Conservation (phyloP, 2,329 filamentous ascomycete species). For the Lomentospora prolificans region DNA sequence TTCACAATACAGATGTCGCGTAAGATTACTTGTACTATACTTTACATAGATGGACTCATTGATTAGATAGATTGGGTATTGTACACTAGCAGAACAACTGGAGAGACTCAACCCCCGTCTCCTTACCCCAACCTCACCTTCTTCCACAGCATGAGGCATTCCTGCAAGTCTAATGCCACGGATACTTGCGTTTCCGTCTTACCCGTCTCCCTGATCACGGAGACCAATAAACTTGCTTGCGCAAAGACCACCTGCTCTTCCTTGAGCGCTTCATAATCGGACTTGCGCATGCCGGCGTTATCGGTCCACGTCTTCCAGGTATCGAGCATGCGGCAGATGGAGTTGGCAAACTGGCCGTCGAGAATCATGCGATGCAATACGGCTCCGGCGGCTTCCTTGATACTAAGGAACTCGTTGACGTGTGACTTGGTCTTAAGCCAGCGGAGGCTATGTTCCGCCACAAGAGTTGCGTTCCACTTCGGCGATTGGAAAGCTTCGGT, state of each 20-base stretch:
- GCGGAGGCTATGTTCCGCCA: constrained; percentile 32
- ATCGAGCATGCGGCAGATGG: constrained; percentile 35
- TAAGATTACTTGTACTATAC: not conserved
- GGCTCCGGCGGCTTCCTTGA: constrained; percentile 33
- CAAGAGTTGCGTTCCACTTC: constrained; percentile 38
- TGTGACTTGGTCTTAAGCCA: constrained; percentile 29
- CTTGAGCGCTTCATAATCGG: constrained; percentile 30
- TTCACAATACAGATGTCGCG: not conserved
- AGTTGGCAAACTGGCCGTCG: constrained; percentile 31
- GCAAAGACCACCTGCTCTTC: constrained; percentile 33
- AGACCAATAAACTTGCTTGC: constrained; percentile 36
- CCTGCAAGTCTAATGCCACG: constrained; percentile 41
- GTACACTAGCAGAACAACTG: constrained; percentile 3
- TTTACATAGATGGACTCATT: not conserved
- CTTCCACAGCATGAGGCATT: constrained; percentile 44
- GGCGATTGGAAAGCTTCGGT: constrained; percentile 43
- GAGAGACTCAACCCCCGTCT: not conserved
- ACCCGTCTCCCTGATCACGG: constrained; percentile 35
- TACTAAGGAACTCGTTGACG: constrained; percentile 16
- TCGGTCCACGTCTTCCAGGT: constrained; percentile 46
- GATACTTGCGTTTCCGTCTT: constrained; percentile 33
- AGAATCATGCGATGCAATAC: constrained; percentile 43
- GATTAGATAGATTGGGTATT: not conserved
- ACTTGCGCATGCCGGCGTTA: constrained; percentile 40
- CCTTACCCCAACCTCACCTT: constrained; percentile 38